phyloP scores from a whole-genome alignment of 805 yeast species.

The Wickerhamomyces kurtzmanii region DNA sequence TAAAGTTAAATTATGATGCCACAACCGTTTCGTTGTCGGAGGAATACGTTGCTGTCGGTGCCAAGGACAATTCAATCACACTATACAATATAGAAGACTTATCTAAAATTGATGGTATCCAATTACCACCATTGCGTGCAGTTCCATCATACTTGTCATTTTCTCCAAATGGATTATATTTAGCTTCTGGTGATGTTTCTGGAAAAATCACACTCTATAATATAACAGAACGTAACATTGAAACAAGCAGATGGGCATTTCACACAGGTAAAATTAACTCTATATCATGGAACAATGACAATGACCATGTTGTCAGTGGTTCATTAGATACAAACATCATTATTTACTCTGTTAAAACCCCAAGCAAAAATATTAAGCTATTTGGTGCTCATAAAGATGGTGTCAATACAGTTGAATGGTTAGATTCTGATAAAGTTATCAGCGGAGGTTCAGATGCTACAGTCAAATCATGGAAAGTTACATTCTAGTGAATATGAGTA shows the following conservation, averaged over 20 bases:
- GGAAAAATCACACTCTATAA: conserved; percentile 81
- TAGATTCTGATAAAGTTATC: conserved; percentile 34
- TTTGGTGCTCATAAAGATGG: conserved; percentile 87
- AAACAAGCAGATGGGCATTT: conserved; percentile 92
- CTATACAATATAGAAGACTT: conserved; percentile 27
- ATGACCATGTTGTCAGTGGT: conserved; percentile 65
- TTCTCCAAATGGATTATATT: conserved; percentile 56
- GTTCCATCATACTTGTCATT: conserved; percentile 54
- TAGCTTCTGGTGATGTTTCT: conserved; percentile 79
- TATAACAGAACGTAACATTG: conserved; percentile 38
- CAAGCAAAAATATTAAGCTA: conserved; percentile 65
- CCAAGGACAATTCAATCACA: conserved; percentile 25
- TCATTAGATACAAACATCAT: conserved; percentile 78
- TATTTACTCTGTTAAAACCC: conserved; percentile 70
- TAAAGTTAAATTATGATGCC: conserved; percentile 26
- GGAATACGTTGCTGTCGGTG: conserved; percentile 38
- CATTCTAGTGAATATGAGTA: conserved; percentile 4
- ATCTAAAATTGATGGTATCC: conserved; percentile 15
- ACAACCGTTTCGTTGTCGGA: conserved; percentile 36
- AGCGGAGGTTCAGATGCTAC: conserved; percentile 79
- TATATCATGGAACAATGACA: conserved; percentile 72
- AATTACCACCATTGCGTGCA: conserved; percentile 41
- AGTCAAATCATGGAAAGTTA: conserved; percentile 59
- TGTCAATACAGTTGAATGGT: conserved; percentile 68
- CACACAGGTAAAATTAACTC: conserved; percentile 76